phyloP scores from a whole-genome alignment of 108 stramenopile species.

The Mayamaea pseudoterrestris region DNA sequence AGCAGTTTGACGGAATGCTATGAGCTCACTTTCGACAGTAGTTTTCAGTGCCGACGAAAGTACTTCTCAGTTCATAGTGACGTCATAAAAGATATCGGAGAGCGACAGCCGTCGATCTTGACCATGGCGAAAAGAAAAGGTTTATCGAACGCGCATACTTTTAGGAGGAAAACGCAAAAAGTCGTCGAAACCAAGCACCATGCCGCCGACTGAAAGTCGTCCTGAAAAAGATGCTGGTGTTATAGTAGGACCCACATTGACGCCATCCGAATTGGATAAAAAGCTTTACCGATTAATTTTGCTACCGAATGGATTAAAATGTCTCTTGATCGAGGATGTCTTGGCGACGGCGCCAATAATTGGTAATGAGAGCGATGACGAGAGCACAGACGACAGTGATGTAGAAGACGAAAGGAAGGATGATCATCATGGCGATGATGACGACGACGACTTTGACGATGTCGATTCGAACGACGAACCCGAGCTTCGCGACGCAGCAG shows the following conservation, averaged over 20 bases:
- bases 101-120: no score
- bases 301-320: conserved; percentile 69
- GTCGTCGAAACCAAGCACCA: conserved; percentile 54
- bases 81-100: no score
- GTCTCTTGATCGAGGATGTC: conserved; percentile 63
- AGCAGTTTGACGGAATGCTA: no score
- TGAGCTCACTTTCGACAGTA: no score
- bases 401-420: conserved; percentile 24
- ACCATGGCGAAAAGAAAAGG: no score
- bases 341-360: no score
- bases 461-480: conserved; percentile 26
- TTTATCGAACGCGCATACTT: no score
- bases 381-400: conserved; percentile 16
- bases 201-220: conserved; percentile 54
- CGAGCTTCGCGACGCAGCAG: conserved; percentile 73
- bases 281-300: conserved; percentile 77
- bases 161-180: conserved; percentile 55
- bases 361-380: conserved; percentile 28
- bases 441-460: conserved; percentile 28
- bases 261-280: conserved; percentile 50
- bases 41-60: no score
- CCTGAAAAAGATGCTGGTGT: no score
- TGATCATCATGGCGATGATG: conserved; percentile 29
- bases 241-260: no score
- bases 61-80: no score